Base-by-base conservation (phyloP, 768 basidiomycete species). In the Pleurotus eryngii region DNA sequence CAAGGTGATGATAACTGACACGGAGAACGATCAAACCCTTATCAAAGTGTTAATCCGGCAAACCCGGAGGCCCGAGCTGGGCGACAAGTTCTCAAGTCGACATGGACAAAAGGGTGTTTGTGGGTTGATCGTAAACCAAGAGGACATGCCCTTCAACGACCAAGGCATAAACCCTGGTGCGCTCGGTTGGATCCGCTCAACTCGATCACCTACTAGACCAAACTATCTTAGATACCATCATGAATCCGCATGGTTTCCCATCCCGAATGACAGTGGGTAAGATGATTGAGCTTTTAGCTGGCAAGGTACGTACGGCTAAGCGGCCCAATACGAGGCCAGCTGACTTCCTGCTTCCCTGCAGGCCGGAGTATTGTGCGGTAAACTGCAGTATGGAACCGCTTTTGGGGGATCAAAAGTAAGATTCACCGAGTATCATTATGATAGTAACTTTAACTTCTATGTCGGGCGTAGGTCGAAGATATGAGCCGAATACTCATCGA, bases 171-270 rank as follows among this genome's bases (percentile, higher is more conserved):
- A 82, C 65, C 95, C 93, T 48, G 92, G 92, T 90, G 72, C 59
- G 80, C 70, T 43, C 57, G 51, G 51, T 54, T 54, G 38, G 51
- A 59, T 53, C 45, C 50, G 20, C 54, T 20, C n/a, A n/a, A 30
- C 57, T 45, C 49, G 49, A 42, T 57, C 42, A 54, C 37, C 40
- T 57, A 42, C 57, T 38, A 30, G 18, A 60, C 46, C 37, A 57
- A 37, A 60, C 24, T 47, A 64, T 50, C 48, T 51, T 63, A 89
- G 96, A 99, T 72, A 93, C 95, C 15, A 97, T 99, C 76, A 98
- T 99, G 96, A 99, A 99, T 70, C 97, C 97, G 3, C 97, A 99
- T 73, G 97, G 97, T 67, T 98, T 99, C 80, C 97, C 97, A 4
- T 96, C 93, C 57, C 91, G 96, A 55, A 98, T 95, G 95, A 99